Evolutionary conservation across 2,329 filamentous ascomycete genomes (phyloP).

Genomic region (Arthrinium puccinioides): DNA sequence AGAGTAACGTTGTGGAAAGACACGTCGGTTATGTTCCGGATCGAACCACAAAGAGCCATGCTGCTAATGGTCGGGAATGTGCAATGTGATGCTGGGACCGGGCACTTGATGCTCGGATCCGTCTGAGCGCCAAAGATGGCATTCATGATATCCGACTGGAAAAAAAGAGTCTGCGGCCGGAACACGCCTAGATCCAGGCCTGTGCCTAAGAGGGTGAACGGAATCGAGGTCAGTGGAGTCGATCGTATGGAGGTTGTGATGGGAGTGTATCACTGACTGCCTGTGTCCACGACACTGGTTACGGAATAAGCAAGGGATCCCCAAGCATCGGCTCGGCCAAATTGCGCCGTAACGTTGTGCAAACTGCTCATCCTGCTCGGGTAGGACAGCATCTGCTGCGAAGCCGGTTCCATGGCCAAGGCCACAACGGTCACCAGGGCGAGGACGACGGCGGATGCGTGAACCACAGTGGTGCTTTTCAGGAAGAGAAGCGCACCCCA

Average conservation of each 20-base stretch:
- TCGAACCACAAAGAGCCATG: neutral
- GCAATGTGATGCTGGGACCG: neutral
- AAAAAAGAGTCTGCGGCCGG: neutral
- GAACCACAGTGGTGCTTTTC: constrained; percentile 3
- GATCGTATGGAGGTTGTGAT: no score
- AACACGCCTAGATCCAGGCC: constrained; percentile 2
- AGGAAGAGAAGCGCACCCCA: constrained; percentile 12
- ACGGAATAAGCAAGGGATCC: neutral
- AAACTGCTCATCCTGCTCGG: constrained; percentile 5
- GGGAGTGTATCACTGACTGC: neutral
- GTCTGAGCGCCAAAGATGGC: neutral
- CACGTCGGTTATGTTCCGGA: neutral
- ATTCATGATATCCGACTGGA: neutral
- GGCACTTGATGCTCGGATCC: neutral
- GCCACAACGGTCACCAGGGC: constrained; percentile 12
- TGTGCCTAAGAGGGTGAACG: constrained; percentile 4
- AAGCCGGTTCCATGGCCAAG: constrained; percentile 11
- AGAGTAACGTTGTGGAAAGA: neutral
- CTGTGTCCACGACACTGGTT: neutral
- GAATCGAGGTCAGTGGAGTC: neutral
- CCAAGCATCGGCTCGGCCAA: constrained; percentile 5
- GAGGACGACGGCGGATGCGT: constrained; percentile 5
- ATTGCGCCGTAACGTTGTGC: constrained; percentile 5
- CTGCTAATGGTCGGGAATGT: neutral
- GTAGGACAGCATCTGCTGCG: constrained; percentile 12